phyloP scores from a whole-genome alignment of 345 rosid species.

The Viola odorata region DNA sequence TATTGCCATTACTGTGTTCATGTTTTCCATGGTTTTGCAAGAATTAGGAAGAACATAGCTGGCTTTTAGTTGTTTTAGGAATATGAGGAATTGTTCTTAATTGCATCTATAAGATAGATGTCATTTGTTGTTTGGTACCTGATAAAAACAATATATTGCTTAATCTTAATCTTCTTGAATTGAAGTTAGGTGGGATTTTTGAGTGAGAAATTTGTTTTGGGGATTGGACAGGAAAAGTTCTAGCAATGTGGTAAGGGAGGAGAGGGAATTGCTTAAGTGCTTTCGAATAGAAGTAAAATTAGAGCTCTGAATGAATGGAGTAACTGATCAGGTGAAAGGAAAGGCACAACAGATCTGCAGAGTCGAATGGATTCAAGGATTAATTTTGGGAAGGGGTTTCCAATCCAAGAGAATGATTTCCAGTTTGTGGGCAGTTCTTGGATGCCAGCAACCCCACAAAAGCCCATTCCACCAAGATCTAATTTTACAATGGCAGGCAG shows the following conservation, averaged over 20 bases:
- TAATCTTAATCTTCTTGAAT: slow-evolving; percentile 3
- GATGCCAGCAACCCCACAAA: slow-evolving; percentile 42
- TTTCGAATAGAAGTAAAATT: neutral
- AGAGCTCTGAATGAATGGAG: neutral
- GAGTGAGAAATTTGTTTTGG: slow-evolving; percentile 18
- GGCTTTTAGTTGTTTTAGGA: slow-evolving; percentile 16
- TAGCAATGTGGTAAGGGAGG: slow-evolving; percentile 19
- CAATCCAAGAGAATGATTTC: slow-evolving; percentile 24
- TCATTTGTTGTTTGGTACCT: slow-evolving; percentile 4
- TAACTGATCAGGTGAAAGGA: neutral
- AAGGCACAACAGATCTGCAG: neutral
- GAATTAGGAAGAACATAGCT: slow-evolving; percentile 12
- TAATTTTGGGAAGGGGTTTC: slow-evolving; percentile 28
- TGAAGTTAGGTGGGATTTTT: slow-evolving; percentile 8
- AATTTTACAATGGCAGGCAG: slow-evolving; percentile 15
- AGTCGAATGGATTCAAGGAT: slow-evolving; percentile 21
- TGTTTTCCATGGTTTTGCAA: slow-evolving; percentile 15
- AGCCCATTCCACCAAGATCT: slow-evolving; percentile 27
- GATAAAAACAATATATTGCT: too few species aligned
- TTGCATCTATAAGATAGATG: slow-evolving; percentile 30
- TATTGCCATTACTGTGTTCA: slow-evolving; percentile 13
- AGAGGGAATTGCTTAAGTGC: neutral
- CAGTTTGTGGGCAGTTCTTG: slow-evolving; percentile 30
- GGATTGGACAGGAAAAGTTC: slow-evolving; percentile 10
- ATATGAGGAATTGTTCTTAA: slow-evolving; percentile 20